Conservation (phyloP, 805 yeast genomes). For the Grigorovia humatica region DNA sequence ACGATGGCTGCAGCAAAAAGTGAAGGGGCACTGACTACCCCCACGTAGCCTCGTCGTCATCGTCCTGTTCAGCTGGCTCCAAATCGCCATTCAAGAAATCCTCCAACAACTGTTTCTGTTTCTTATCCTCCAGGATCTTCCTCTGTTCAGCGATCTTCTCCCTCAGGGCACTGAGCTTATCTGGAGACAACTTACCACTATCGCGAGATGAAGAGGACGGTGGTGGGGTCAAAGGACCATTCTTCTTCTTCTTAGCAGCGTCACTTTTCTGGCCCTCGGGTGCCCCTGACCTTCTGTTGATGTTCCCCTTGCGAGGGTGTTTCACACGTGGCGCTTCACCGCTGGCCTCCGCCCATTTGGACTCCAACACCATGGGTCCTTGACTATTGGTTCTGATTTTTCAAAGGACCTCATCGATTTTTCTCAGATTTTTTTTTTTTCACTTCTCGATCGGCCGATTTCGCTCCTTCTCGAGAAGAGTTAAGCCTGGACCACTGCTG, state of each 20-base stretch:
- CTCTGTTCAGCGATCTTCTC: constrained; percentile 25
- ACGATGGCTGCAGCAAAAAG: no score
- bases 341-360: constrained; percentile 24
- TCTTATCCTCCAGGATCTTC: constrained; percentile 14
- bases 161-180: constrained; percentile 14
- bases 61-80: constrained; percentile 17
- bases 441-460: background rate
- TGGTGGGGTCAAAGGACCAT: background rate
- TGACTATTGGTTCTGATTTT: background rate
- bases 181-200: background rate
- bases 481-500: no score
- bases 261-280: background rate
- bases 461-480: no score
- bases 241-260: no score
- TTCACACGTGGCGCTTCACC: constrained; percentile 1
- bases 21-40: constrained; percentile 9
- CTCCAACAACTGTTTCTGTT: constrained; percentile 20
- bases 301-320: background rate
- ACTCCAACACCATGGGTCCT: constrained; percentile 18
- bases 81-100: constrained; percentile 24
- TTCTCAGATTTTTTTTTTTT: background rate
- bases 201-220: background rate
- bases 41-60: constrained; percentile 18
- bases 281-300: background rate
- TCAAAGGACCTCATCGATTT: background rate